Evolutionary conservation across 768 basidiomycete genomes (phyloP).

Genomic region (Polyporus arcularius): DNA sequence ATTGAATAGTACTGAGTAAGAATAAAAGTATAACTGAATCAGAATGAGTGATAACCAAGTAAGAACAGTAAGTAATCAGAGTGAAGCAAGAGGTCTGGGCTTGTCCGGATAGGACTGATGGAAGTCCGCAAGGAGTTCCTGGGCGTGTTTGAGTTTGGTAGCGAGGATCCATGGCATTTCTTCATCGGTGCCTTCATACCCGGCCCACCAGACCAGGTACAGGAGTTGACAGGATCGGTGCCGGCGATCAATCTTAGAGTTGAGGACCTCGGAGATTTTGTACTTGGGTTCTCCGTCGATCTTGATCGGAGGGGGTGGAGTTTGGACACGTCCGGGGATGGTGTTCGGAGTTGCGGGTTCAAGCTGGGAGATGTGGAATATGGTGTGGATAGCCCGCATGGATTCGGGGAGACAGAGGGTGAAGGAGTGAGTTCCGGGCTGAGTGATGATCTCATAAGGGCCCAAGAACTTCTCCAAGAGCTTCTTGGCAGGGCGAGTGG

Average conservation of each 20-base stretch:
- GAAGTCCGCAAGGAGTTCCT: conserved; percentile 8
- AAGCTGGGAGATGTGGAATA: conserved; percentile 26
- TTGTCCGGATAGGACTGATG: not conserved
- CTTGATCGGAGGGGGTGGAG: conserved; percentile 13
- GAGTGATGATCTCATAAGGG: conserved; percentile 24
- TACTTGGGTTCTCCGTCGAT: conserved; percentile 18
- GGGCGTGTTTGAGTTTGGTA: conserved; percentile 1
- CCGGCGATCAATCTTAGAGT: conserved; percentile 15
- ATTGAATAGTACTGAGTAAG: too few relatives aligned
- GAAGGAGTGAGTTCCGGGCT: conserved; percentile 23
- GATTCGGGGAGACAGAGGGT: conserved; percentile 24
- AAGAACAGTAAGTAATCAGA: too few relatives aligned
- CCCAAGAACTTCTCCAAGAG: conserved; percentile 25
- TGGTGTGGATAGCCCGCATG: conserved; percentile 21
- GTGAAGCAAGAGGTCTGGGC: not conserved
- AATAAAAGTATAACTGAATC: too few relatives aligned
- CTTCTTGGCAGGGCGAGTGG: conserved; percentile 20
- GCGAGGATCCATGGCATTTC: conserved; percentile 3
- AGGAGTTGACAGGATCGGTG: not conserved
- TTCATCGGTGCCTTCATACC: conserved; percentile 5
- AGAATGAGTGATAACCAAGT: too few relatives aligned
- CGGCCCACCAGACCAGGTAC: conserved; percentile 8
- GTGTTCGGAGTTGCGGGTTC: conserved; percentile 18
- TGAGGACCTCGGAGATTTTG: conserved; percentile 17
- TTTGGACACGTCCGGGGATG: conserved; percentile 16